These are phyloP conservation scores for Yamadazyma dushanensis DNA, from an alignment of 1,139 yeast species.

Conservation along the genomic window DNA sequence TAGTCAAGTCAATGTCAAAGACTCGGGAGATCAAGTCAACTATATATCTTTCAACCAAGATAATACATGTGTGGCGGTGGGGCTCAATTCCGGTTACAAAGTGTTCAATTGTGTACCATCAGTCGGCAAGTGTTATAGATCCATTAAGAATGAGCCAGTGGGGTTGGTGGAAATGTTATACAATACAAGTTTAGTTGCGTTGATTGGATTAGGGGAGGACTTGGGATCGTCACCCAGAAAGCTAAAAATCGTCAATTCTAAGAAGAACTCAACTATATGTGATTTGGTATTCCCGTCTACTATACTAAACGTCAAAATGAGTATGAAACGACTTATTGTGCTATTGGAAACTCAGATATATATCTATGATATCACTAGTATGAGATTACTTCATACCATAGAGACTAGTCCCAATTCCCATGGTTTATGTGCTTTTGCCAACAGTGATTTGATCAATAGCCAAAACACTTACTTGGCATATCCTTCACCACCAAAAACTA, in stretches of 20 bases:
- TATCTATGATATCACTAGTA: constrained; percentile 82
- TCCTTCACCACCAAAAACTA: constrained; percentile 74
- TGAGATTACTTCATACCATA: constrained; percentile 85
- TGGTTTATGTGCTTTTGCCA: constrained; percentile 66
- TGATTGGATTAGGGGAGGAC: constrained; percentile 86
- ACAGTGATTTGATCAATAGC: constrained; percentile 42
- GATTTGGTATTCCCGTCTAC: constrained; percentile 89
- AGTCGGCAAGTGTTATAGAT: constrained; percentile 74
- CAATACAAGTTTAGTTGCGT: constrained; percentile 81
- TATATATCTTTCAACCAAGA: constrained; percentile 87
- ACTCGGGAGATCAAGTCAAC: constrained; percentile 36
- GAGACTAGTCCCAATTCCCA: constrained; percentile 74
- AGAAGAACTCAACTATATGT: constrained; percentile 68
- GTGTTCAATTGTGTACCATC: constrained; percentile 84
- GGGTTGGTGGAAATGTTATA: constrained; percentile 89
- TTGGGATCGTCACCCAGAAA: constrained; percentile 79
- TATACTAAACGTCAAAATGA: constrained; percentile 74
- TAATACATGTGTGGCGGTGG: constrained; percentile 82
- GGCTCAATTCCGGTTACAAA: constrained; percentile 73
- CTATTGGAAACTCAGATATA: constrained; percentile 82
- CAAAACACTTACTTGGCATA: constrained; percentile 75
- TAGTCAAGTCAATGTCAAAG: constrained; percentile 11
- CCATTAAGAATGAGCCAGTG: constrained; percentile 52
- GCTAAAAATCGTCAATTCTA: constrained; percentile 79
- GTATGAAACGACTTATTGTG: constrained; percentile 72